Evolutionary conservation across 345 rosid genomes (phyloP).

Genomic region (Cardamine occulta): DNA sequence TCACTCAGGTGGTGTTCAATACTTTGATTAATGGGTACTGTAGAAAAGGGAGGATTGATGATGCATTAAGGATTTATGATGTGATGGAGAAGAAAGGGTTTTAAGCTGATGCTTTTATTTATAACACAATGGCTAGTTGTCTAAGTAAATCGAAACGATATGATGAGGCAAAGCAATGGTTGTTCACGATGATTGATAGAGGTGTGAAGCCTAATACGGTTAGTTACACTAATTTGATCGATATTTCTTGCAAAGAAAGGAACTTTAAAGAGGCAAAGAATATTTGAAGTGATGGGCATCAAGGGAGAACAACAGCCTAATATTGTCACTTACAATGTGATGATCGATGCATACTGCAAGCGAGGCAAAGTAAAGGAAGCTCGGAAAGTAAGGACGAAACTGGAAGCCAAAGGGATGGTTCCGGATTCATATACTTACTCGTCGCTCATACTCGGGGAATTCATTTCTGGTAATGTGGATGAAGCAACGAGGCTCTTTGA

Average conservation of each 20-base stretch:
- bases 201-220: slow-evolving; percentile 57
- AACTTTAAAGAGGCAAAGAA: slow-evolving; percentile 69
- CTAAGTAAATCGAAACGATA: slow-evolving; percentile 51
- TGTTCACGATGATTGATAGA: slow-evolving; percentile 58
- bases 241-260: slow-evolving; percentile 75
- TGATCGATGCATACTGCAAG: slow-evolving; percentile 70
- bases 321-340: slow-evolving; percentile 59
- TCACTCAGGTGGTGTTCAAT: slow-evolving; percentile 64
- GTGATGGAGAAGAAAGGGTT: slow-evolving; percentile 77
- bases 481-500: slow-evolving; percentile 54
- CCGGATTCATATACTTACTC: slow-evolving; percentile 70
- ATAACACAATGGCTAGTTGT: slow-evolving; percentile 64
- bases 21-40: slow-evolving; percentile 72
- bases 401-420: slow-evolving; percentile 56
- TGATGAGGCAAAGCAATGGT: slow-evolving; percentile 68
- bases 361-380: slow-evolving; percentile 70
- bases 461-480: slow-evolving; percentile 58
- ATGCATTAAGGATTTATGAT: slow-evolving; percentile 52
- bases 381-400: slow-evolving; percentile 53
- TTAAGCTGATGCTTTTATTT: slow-evolving; percentile 59
- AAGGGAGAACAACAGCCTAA: slow-evolving; percentile 56
- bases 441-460: slow-evolving; percentile 74
- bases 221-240: slow-evolving; percentile 65
- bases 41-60: slow-evolving; percentile 64
- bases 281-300: slow-evolving; percentile 63